These are phyloP conservation scores for Chlamydomonas urium DNA, from an alignment of 139 green algal species.

Conservation along the genomic window DNA sequence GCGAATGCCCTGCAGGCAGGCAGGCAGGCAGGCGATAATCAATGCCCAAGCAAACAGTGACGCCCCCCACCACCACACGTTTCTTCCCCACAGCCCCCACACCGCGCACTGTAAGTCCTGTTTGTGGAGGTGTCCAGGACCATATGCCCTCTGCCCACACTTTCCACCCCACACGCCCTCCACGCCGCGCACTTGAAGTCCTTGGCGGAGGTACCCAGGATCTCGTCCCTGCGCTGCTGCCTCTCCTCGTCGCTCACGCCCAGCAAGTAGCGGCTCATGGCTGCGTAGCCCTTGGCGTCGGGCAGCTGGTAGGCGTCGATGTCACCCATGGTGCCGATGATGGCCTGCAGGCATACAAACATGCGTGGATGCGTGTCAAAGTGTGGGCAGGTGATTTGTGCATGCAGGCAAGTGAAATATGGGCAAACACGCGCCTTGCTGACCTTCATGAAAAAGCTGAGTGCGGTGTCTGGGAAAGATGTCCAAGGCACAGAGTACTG, in stretches of 20 bases:
- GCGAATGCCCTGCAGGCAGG: constrained; percentile 54
- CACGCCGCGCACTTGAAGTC: constrained; percentile 86
- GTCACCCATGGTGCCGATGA: constrained; percentile 65
- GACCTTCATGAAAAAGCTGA: too few species aligned
- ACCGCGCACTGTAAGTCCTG: too few species aligned
- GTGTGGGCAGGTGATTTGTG: too few species aligned
- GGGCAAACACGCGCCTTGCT: too few species aligned
- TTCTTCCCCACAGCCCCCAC: background rate
- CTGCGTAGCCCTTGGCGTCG: constrained; percentile 47
- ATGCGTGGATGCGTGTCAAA: too few species aligned
- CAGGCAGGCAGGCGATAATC: background rate
- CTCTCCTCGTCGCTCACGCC: constrained; percentile 89
- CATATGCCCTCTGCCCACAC: too few species aligned
- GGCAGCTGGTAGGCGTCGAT: constrained; percentile 40
- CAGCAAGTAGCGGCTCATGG: constrained; percentile 88
- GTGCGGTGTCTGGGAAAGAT: too few species aligned
- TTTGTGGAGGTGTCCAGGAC: too few species aligned
- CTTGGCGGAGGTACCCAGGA: constrained; percentile 67
- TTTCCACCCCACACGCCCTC: too few species aligned
- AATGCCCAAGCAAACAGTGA: background rate
- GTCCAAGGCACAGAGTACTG: too few species aligned
- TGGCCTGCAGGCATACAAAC: constrained; percentile 35
- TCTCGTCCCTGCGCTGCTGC: constrained; percentile 85
- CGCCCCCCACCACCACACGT: background rate
- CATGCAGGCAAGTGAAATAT: too few species aligned